Percentiles rank a stretch among this genome's conserved stretches.
Conservation (phyloP, 2,329 filamentous ascomycete species). For the Tolypocladium inflatum region DNA sequence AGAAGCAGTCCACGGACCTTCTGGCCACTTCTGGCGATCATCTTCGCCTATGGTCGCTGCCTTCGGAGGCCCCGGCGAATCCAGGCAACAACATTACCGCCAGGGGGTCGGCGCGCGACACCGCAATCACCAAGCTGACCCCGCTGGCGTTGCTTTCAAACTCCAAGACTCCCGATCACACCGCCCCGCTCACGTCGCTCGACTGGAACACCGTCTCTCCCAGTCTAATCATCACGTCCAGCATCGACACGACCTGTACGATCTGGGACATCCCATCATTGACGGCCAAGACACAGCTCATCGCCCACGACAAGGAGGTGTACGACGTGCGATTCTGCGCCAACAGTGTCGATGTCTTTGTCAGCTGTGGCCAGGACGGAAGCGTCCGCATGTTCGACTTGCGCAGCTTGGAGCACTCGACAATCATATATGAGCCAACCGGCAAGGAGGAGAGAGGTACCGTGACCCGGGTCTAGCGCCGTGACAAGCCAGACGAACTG, state of each 20-base stretch:
- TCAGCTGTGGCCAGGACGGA: conserved; percentile 93
- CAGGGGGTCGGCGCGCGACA: conserved; percentile 38
- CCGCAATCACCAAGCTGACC: conserved; percentile 69
- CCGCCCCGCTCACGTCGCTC: conserved; percentile 86
- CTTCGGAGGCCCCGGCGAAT: conserved; percentile 50
- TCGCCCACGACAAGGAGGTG: conserved; percentile 97
- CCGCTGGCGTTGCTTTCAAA: conserved; percentile 90
- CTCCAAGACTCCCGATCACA: conserved; percentile 97
- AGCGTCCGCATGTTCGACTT: conserved; percentile 99
- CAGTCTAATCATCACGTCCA: conserved; percentile 95
- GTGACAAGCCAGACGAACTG: conserved; percentile 9
- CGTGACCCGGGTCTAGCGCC: conserved; percentile 8
- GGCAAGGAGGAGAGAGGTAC: conserved; percentile 71
- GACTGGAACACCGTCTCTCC: conserved; percentile 98
- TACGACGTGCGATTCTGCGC: conserved; percentile 98
- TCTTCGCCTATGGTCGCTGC: conserved; percentile 85
- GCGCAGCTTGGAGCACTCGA: conserved; percentile 91
- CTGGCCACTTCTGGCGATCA: conserved; percentile 94
- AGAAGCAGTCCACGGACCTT: conserved; percentile 91
- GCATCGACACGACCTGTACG: conserved; percentile 97
- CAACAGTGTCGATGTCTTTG: conserved; percentile 96
- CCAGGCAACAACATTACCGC: conserved; percentile 58
- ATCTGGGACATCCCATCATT: conserved; percentile 99
- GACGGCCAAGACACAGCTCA: conserved; percentile 95
- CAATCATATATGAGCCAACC: conserved; percentile 96